These are phyloP conservation scores for Blastosporella zonata DNA, from an alignment of 1,284 basidiomycete species.

Conservation along the genomic window DNA sequence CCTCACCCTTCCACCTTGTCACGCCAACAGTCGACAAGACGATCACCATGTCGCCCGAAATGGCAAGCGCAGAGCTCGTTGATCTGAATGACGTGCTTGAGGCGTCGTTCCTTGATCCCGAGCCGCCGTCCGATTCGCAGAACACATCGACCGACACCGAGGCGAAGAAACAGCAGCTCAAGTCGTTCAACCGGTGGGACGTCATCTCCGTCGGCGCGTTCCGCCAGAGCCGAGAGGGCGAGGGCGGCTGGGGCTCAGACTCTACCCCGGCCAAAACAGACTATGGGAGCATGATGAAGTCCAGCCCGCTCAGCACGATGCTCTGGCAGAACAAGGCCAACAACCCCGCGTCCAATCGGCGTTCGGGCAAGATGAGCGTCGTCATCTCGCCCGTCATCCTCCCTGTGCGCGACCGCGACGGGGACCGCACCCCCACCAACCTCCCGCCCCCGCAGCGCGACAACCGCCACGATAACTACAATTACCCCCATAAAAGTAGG, in stretches of 20 bases:
- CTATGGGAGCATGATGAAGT: conserved; percentile 47
- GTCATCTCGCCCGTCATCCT: conserved; percentile 52
- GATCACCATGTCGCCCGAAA: conserved; percentile 29
- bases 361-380: conserved; percentile 31
- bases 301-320: conserved; percentile 54
- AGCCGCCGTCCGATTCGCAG: conserved; percentile 35
- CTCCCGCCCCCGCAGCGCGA: conserved; percentile 25
- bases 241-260: conserved; percentile 37
- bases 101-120: conserved; percentile 62
- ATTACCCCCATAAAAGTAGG: conserved; percentile 42
- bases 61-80: conserved; percentile 50
- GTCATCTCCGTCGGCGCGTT: conserved; percentile 71
- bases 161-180: conserved; percentile 30
- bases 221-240: conserved; percentile 57
- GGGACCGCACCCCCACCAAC: conserved; percentile 52
- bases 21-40: conserved; percentile 24
- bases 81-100: conserved; percentile 82
- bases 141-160: conserved; percentile 21
- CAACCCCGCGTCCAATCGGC: conserved; percentile 19
- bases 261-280: conserved; percentile 25
- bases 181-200: conserved; percentile 65
- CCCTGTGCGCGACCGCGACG: conserved; percentile 54
- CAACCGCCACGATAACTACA: conserved; percentile 32
- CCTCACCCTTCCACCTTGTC: conserved; percentile 27
- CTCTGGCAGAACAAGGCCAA: conserved; percentile 48